Conservation (phyloP, 225 moss, liverwort and hornwort genomes). For the Polytrichum formosum region DNA sequence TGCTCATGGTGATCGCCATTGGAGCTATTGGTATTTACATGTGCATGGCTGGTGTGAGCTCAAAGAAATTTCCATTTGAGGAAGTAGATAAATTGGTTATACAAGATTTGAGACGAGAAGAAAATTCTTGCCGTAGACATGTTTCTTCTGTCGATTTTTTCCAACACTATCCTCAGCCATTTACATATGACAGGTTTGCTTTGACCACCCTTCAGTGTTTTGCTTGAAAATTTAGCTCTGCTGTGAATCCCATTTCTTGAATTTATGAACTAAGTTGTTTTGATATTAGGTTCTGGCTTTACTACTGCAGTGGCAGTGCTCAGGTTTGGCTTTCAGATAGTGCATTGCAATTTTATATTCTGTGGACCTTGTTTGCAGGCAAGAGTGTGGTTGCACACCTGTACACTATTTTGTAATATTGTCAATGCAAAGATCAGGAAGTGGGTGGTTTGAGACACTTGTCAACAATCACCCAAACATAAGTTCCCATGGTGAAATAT, state of each 20-base stretch:
- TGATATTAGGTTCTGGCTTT: too few species aligned
- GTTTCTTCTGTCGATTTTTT: conserved; percentile 26
- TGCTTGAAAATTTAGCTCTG: too few species aligned
- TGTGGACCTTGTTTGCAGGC: conserved; percentile 28
- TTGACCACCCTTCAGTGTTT: too few species aligned
- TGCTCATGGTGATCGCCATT: conserved; percentile 37
- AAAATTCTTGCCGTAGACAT: conserved; percentile 27
- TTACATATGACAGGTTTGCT: conserved; percentile 38
- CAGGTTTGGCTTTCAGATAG: too few species aligned
- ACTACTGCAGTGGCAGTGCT: too few species aligned
- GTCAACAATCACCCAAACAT: conserved; percentile 65
- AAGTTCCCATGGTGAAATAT: conserved; percentile 62
- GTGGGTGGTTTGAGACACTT: conserved; percentile 69
- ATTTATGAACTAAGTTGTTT: too few species aligned
- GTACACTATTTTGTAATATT: conserved; percentile 67
- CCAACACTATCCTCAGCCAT: conserved; percentile 45
- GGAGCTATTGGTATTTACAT: conserved; percentile 43
- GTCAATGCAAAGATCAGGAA: conserved; percentile 72
- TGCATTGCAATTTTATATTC: background rate
- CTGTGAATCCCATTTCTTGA: too few species aligned
- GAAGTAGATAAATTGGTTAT: conserved; percentile 13
- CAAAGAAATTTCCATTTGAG: conserved; percentile 22
- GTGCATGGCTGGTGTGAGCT: conserved; percentile 36
- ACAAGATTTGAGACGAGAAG: conserved; percentile 34
- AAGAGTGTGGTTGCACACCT: conserved; percentile 62